Evolutionary conservation across 2,329 filamentous ascomycete species (phyloP).

Genomic region (Celoporthe dispersa): DNA sequence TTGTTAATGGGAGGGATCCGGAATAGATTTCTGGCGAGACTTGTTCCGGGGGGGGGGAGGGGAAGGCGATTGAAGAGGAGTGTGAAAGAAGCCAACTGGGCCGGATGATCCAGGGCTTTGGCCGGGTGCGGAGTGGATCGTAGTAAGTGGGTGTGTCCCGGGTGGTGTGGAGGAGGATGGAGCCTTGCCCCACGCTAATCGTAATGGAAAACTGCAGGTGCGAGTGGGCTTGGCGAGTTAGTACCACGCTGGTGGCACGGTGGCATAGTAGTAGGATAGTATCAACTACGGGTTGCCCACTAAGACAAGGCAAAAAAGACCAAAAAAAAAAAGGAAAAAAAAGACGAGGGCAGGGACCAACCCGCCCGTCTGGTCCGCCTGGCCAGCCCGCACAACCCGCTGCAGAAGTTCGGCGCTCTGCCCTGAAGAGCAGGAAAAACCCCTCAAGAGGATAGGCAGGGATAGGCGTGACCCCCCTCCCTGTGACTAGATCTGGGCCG

Average conservation of each 20-base stretch:
- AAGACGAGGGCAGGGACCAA: not conserved
- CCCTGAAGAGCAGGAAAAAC: constrained; percentile 2
- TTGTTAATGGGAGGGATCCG: not conserved
- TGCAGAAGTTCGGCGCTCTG: constrained; percentile 9
- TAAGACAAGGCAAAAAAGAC: not conserved
- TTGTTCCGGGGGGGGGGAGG: constrained; percentile 16
- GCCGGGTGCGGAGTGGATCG: constrained; percentile 12
- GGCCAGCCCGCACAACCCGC: not conserved
- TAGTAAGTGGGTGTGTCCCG: constrained; percentile 4
- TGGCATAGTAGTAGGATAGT: not conserved
- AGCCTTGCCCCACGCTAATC: constrained; percentile 20
- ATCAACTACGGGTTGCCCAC: not conserved
- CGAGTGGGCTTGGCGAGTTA: constrained; percentile 1
- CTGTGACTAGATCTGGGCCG: not conserved
- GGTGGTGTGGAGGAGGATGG: constrained; percentile 12
- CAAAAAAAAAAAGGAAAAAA: not conserved
- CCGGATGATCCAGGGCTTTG: constrained; percentile 8
- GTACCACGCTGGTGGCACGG: not conserved
- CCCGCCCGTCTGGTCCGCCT: not conserved
- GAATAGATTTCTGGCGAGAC: constrained; percentile 10
- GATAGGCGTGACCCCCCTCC: not conserved
- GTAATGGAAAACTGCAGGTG: constrained; percentile 14
- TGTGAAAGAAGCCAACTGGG: constrained; percentile 8
- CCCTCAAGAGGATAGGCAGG: not conserved
- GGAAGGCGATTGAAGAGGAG: constrained; percentile 11